phyloP scores from a whole-genome alignment of 2,329 filamentous ascomycete genomes.

The Chaetomiaceae sp. region DNA sequence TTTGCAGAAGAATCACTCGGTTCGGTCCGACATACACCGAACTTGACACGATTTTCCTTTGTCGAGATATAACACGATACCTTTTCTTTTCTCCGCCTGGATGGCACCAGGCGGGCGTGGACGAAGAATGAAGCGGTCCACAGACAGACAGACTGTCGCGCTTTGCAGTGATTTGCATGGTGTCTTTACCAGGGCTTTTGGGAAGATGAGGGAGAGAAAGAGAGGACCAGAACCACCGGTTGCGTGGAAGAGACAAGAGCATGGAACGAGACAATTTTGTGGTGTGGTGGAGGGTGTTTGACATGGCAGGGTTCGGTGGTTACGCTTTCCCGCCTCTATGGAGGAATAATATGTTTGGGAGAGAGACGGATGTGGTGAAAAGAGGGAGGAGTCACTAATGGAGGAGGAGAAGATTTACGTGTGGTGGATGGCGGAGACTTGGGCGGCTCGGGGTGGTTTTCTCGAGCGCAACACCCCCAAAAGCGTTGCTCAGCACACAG shows the following conservation, averaged over 20 bases:
- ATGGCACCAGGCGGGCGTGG: constrained; percentile 11
- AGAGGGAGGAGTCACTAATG: constrained; percentile 8
- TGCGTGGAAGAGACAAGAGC: neutral
- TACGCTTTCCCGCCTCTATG: constrained; percentile 3
- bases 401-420: neutral
- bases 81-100: neutral
- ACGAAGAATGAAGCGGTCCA: constrained; percentile 9
- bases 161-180: constrained; percentile 19
- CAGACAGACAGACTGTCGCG: no score
- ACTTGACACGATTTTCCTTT: constrained; percentile 14
- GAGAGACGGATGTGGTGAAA: constrained; percentile 10
- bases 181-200: constrained; percentile 4
- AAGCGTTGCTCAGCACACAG: neutral
- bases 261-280: constrained; percentile 1
- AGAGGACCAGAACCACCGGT: neutral
- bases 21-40: constrained; percentile 24
- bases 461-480: neutral
- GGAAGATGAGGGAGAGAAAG: neutral
- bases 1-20: constrained; percentile 7
- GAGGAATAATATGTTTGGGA: neutral
- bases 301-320: constrained; percentile 9
- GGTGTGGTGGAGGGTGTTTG: neutral
- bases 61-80: constrained; percentile 13
- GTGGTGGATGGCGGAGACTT: neutral
- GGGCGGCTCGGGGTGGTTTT: neutral